phyloP scores from a whole-genome alignment of 2,329 filamentous ascomycete species.

The Helminthosporium solani region DNA sequence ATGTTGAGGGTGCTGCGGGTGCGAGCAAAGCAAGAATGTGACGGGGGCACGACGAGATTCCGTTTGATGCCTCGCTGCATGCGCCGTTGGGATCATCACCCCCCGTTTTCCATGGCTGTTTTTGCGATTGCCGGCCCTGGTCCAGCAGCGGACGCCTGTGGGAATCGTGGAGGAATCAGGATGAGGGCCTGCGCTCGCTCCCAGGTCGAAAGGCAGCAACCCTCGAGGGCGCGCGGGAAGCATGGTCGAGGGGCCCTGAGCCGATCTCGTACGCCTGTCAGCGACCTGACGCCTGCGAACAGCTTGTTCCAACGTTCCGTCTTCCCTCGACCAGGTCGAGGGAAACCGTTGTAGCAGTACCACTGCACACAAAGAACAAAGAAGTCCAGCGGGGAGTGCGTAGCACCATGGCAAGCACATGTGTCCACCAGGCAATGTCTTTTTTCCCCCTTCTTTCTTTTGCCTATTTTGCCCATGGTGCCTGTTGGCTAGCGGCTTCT shows the following conservation, averaged over 20 bases:
- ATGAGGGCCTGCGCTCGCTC: constrained; percentile 9
- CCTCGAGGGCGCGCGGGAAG: constrained; percentile 41
- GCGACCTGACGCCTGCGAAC: constrained; percentile 17
- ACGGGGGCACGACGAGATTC: too few relatives aligned
- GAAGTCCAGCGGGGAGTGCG: background rate
- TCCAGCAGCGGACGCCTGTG: constrained; percentile 14
- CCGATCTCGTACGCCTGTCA: constrained; percentile 31
- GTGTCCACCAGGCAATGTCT: too few relatives aligned
- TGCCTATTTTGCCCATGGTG: too few relatives aligned
- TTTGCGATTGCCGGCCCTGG: constrained; percentile 17
- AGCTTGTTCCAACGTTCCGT: constrained; percentile 22
- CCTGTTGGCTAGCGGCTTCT: too few relatives aligned
- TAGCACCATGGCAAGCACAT: background rate
- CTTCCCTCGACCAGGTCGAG: constrained; percentile 12
- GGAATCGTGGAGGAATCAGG: constrained; percentile 19
- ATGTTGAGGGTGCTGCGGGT: too few relatives aligned
- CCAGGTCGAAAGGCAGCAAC: constrained; percentile 24
- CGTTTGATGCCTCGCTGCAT: background rate
- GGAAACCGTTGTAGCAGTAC: background rate
- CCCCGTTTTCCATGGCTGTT: constrained; percentile 13
- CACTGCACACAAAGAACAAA: too few relatives aligned
- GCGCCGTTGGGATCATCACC: constrained; percentile 17
- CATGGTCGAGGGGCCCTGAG: constrained; percentile 42
- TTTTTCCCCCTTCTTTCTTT: too few relatives aligned
- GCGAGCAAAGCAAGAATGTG: constrained; percentile 6